A percentile compares a stretch with the other conserved stretches of the same genome.
Conservation (phyloP, 768 basidiomycete species). For the Sistotremastrum suecicum region DNA sequence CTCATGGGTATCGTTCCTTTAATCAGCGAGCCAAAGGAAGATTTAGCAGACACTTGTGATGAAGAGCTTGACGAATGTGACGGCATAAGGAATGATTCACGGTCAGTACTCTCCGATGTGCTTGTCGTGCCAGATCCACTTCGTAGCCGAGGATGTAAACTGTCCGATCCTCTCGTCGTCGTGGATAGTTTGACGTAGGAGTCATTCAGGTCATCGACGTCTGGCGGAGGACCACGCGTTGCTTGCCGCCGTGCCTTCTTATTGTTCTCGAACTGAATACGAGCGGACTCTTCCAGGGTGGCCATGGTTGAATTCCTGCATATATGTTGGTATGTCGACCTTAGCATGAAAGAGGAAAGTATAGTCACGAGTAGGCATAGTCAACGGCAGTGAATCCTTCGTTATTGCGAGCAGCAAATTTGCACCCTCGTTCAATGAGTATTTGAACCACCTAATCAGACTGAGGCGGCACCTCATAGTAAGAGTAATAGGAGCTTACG, state of each 20-base stretch:
- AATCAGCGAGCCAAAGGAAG: conserved; percentile 40
- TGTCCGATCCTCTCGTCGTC: conserved; percentile 16
- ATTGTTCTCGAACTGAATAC: conserved; percentile 64
- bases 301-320: conserved; percentile 59
- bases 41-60: conserved; percentile 35
- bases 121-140: conserved; percentile 74
- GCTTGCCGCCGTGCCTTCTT: conserved; percentile 60
- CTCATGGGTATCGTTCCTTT: no score
- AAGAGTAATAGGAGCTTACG: conserved; percentile 27
- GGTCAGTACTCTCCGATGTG: conserved; percentile 63
- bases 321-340: conserved; percentile 1
- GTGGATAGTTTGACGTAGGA: background rate
- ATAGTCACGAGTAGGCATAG: conserved; percentile 74
- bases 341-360: background rate
- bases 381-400: conserved; percentile 86
- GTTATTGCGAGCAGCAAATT: conserved; percentile 72
- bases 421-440: conserved; percentile 81
- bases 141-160: conserved; percentile 35
- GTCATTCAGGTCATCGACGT: background rate
- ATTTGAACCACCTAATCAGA: conserved; percentile 56
- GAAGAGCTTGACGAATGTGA: conserved; percentile 23
- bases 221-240: no score
- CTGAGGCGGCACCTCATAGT: conserved; percentile 6
- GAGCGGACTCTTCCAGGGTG: conserved; percentile 68
- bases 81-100: conserved; percentile 33